Evolutionary conservation across 306 rosid species (phyloP), one percentile per base, ranked within the genome.

Genomic region (Erythrophleum fordii): DNA sequence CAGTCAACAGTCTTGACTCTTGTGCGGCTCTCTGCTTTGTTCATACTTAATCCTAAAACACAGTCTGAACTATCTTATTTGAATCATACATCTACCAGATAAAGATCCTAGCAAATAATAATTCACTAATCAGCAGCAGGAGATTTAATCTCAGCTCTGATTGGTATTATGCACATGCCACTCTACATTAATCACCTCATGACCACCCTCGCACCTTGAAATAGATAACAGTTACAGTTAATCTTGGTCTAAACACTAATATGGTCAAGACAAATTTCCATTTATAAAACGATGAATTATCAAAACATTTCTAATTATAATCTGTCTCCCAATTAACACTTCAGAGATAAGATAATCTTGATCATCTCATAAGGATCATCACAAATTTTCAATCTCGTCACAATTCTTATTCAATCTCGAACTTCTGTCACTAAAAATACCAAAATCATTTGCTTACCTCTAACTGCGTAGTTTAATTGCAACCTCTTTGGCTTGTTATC

Each of bases 211-310:
- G 1, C 34, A 25, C 28, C n/a, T 11, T 22, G 34, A 65, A 64
- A 65, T n/a, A 17, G 16, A 18, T 18, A 10, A 10, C 62, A 25
- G 53, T 80, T 59, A 10, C 62, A 25, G 53, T 80, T 59, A 69
- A 72, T 37, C 26, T 23, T 20, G 34, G 61, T 71, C 31, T 74
- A 83, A 87, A 35, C 87, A 69, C 70, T 80, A 84, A 79, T 85
- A 85, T 35, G 20, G 83, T 42, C 87, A 82, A 31, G 86, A 86
- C 71, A 85, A 85, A 48, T 49, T 77, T 16, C 86, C 89, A 23
- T 80, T 74, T 49, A 80, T 87, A 59, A 77, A 80, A 84, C 83
- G 88, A 82, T 85, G 88, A 85, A 83, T 87, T 77, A 83, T 87
- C 51, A 85, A 83, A 74, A 83, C 87, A 69, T 81, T 86, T 46